Evolutionary conservation across 2,329 filamentous ascomycete genomes (phyloP), one percentile per base, ranked within the genome.

Genomic region (Fusarium coicis): DNA sequence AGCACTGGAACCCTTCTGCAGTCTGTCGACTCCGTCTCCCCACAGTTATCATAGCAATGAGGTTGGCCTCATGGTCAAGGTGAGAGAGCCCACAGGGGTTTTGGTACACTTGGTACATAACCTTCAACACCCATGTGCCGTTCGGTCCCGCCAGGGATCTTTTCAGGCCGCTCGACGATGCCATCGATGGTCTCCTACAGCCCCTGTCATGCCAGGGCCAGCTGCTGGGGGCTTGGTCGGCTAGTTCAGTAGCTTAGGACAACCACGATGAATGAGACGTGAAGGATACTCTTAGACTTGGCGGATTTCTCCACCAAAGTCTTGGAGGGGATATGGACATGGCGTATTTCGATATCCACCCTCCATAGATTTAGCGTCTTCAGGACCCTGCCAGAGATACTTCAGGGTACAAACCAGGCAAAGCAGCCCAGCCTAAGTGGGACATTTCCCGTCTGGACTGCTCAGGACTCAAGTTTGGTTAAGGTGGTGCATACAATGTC

Each of bases 1-100:
- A 75, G 67, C 66, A 68, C 57, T 76, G 63, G 68, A 67, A 68
- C 63, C 68, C 60, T 70, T 72, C 59, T 74, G 55, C 42, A 66
- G 61, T 53, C 67, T 61, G 71, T 78, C 68, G 74, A 72, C 65
- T 72, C 74, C 73, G 74, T 72, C 76, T 77, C 76, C 68, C 76
- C 76, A 77, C 76, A 78, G 46, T 61, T 70, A 71, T 76, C 74
- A 63, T 70, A 57, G 46, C 65, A 44, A 65, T 57, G 66, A 71
- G 58, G 70, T 72, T 70, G 72, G 73, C 64, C 56, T 74, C 67
- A 68, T 75, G 74, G 66, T 68, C 67, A 70, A 70, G 65, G 72
- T 67, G 55, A 72, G 58, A 74, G 56, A 58, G 65, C 47, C 55
- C 52, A 58, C 60, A 66, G 65, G 53, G 56, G 63, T 54, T 53